Base-by-base conservation (phyloP, 2,329 filamentous ascomycete species). In the Arthrocladium fulminans region DNA sequence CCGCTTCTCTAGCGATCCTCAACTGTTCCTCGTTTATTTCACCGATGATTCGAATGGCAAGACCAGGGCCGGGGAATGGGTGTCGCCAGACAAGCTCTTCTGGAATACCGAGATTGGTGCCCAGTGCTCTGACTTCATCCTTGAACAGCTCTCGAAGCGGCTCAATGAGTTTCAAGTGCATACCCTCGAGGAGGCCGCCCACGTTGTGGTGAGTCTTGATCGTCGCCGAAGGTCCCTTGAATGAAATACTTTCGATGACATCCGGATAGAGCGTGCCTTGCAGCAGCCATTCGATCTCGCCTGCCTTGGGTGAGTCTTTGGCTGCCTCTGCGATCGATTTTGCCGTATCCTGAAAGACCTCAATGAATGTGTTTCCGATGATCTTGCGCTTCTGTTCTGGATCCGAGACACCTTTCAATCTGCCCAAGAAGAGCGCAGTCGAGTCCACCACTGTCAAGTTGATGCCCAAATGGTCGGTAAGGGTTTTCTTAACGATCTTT, bases 321-420 rank as follows among this genome's bases (percentile, higher is more conserved):
- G 85, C 85, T 23, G 75, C 80, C 48, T 77, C 77, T 54, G 88
- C 86, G 41, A 94, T 89, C 57, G 79, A 74, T 59, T 77, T 76
- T 22, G 86, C 88, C 63, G 88, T 83, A 51, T 81, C 73, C 65
- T 95, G 83, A 67, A 95, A 96, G 23, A 94, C 70, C 58, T 88
- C 84, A 55, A 88, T 88, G 65, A 88, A 86, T 19, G 78, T 86
- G 54, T 75, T 78, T 48, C 88, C 89, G 53, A 96, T 96, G 59
- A 96, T 82, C 70, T 94, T 95, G 48, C 89, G 77, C 75, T 95
- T 96, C 63, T 78, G 78, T 68, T 97, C 89, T 0, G 90, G 89
- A 49, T 86, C 87, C 0, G 70, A 72, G 22, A 95, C 79, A 15
- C 88, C 90, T 55, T 79, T 77, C 1, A 97, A 79, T 20, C 81